Conservation (phyloP, 345 rosid genomes). For the Brassica cretica region DNA sequence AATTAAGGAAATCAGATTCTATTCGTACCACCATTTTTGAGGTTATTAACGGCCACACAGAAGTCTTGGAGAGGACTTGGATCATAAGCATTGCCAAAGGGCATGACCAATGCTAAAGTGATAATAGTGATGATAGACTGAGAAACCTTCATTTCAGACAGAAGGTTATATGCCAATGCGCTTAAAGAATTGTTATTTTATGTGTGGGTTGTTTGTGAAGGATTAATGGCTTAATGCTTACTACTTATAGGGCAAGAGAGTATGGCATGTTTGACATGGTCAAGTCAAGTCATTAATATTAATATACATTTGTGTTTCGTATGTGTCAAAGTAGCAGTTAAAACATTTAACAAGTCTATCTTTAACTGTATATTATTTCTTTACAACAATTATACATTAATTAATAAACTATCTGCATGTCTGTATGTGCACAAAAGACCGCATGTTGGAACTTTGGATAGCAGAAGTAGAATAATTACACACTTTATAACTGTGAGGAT, state of each 20-base stretch:
- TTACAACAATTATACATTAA: neutral
- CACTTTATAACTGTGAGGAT: neutral
- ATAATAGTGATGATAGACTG: neutral
- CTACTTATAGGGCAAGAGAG: slow-evolving; percentile 19
- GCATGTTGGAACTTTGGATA: neutral
- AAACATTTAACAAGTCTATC: neutral
- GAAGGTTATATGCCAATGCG: neutral
- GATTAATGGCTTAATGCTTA: neutral
- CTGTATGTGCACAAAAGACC: neutral
- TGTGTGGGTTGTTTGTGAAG: slow-evolving; percentile 22
- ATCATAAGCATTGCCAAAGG: slow-evolving; percentile 18
- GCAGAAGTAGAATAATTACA: neutral
- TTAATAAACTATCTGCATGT: neutral
- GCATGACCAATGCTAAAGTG: slow-evolving; percentile 4
- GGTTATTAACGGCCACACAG: slow-evolving; percentile 24
- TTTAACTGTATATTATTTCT: neutral
- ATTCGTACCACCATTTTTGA: slow-evolving; percentile 30
- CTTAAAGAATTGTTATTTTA: neutral
- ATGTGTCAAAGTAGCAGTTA: neutral
- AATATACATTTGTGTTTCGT: neutral
- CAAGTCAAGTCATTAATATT: neutral
- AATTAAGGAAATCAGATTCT: neutral
- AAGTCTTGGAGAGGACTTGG: slow-evolving; percentile 35
- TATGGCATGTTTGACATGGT: slow-evolving; percentile 24
- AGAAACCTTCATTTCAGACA: slow-evolving; percentile 12